Evolutionary conservation across 2,329 filamentous ascomycete genomes (phyloP), one percentile per base, ranked within the genome.

Genomic region (Aspergillus thermomutatus): DNA sequence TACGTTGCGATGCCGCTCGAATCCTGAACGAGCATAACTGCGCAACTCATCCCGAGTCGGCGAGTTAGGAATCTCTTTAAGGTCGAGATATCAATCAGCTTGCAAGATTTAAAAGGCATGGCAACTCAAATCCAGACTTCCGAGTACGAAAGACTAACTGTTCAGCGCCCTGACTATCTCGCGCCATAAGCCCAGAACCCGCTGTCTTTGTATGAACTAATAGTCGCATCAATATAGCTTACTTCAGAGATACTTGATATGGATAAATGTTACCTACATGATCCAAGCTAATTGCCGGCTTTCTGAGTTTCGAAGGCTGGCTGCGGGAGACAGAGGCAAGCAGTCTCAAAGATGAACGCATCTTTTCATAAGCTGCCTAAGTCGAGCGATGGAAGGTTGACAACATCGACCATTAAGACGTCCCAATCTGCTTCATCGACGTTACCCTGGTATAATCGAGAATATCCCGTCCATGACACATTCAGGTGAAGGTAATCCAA

Each of bases 151-250:
- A 31, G 53, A 61, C 66, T 58, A 64, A 73, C 74, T 75, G 56
- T 76, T 69, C 49, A 77, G 61, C 41, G 73, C 69, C 49, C 77
- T 66, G 10, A 76, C 62, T 34, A 79, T 76, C 31, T 76, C 72
- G 17, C 76, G 71, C 72, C 75, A 79, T 8, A 79, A 62, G n/a
- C 67, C 56, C n/a, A 79, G 59, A 0, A 74, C 75, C 7, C 76
- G 71, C 51, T 77, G 74, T 52, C 74, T 70, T 60, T 77, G 74
- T 37, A 79, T 71, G 46, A 79, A 79, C 74, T 76, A 31, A 23
- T 37, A 23, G 3, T 3, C 9, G 23, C 26, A 34, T 62, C 57
- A 63, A 60, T 41, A 52, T 10, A 31, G 25, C 17, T 49, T 6
- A 31, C 28, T 34, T 28, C 4, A 50, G 9, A 4, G 10, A 14